Conservation (phyloP, 495 filamentous ascomycete species). For the Tirmania nivea region DNA sequence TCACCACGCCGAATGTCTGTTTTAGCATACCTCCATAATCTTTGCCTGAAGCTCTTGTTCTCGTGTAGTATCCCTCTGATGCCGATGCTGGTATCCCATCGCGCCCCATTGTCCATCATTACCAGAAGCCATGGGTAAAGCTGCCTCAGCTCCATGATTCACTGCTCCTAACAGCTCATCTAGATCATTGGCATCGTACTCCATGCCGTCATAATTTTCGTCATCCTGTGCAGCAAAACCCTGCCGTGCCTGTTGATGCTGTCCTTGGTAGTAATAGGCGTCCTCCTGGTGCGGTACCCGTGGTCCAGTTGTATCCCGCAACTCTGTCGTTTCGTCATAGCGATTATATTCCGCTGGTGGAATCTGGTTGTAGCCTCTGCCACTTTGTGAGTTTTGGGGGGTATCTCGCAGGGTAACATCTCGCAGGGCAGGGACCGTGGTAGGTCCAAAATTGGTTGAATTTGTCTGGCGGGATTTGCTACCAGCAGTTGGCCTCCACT, state of each 20-base stretch:
- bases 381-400: background rate
- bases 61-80: too few relatives aligned
- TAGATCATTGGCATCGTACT: background rate
- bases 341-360: conserved; percentile 1
- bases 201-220: background rate
- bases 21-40: too few relatives aligned
- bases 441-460: background rate
- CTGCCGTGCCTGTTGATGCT: too few relatives aligned
- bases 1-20: too few relatives aligned
- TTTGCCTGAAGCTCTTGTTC: too few relatives aligned
- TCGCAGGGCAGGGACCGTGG: background rate
- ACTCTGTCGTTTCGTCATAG: conserved; percentile 11
- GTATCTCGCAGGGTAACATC: background rate
- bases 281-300: background rate
- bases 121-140: too few relatives aligned
- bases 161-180: background rate
- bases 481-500: background rate
- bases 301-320: conserved; percentile 10
- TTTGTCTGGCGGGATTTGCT: background rate
- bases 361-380: background rate
- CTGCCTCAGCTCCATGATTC: too few relatives aligned
- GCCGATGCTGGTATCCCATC: too few relatives aligned
- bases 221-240: background rate
- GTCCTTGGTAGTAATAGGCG: too few relatives aligned
- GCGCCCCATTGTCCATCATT: too few relatives aligned